phyloP scores from a whole-genome alignment of 2,329 filamentous ascomycete species.

The Truncatella angustata region DNA sequence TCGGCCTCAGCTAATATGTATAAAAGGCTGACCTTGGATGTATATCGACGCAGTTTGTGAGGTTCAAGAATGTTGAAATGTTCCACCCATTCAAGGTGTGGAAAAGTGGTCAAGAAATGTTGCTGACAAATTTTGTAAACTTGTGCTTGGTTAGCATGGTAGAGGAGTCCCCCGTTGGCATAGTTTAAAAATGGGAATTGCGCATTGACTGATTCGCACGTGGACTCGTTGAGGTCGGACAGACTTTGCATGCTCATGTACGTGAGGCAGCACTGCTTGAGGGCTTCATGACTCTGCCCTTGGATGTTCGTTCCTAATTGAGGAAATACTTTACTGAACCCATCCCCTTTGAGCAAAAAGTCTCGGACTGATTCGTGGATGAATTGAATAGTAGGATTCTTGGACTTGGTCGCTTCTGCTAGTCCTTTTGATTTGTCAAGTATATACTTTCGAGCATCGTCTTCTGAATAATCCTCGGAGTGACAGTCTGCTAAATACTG shows the following conservation, averaged over 20 bases:
- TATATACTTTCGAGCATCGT: conserved; percentile 32
- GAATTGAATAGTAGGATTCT: conserved; percentile 42
- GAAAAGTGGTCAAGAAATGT: background rate
- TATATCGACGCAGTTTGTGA: background rate
- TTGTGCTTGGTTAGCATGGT: background rate
- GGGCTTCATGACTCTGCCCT: conserved; percentile 36
- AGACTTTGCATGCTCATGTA: conserved; percentile 9
- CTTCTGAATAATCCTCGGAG: conserved; percentile 12
- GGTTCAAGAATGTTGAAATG: background rate
- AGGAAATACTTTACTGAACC: conserved; percentile 29
- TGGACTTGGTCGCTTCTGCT: conserved; percentile 36
- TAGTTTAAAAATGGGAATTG: background rate
- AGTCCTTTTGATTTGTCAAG: conserved; percentile 49
- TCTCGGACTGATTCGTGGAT: conserved; percentile 52
- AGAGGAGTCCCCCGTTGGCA: background rate
- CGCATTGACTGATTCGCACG: background rate
- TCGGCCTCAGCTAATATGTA: background rate
- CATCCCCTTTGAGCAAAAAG: conserved; percentile 38
- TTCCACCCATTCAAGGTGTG: background rate
- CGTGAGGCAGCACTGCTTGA: conserved; percentile 34
- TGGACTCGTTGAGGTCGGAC: too few species aligned
- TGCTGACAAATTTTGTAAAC: background rate
- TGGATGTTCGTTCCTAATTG: conserved; percentile 29
- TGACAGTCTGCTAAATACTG: conserved; percentile 22
- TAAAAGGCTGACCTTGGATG: background rate